Base-by-base conservation (phyloP, 495 filamentous ascomycete genomes). In the Talaromyces borbonicus region DNA sequence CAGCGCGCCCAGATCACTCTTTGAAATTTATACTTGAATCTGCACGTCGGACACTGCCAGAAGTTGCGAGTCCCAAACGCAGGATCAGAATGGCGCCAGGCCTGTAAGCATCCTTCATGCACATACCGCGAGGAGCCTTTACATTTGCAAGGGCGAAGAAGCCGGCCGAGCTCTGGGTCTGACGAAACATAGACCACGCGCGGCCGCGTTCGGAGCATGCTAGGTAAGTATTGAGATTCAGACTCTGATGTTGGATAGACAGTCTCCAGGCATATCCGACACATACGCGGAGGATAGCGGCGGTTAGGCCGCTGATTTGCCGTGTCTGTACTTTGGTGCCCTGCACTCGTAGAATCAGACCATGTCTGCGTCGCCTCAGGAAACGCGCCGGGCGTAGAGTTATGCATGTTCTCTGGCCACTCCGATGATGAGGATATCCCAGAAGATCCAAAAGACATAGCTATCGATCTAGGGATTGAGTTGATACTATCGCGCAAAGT, bases 71-170 rank as follows among this genome's bases (percentile, higher is more conserved):
- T 66, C 41, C 77, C 72, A 51, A 83, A 79, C 22, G 66, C 55
- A 5, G 84, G 84, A 56, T 89, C 80, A 8, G 83, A 71, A 41
- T 81, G 71, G 48, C 92, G 81, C 92, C 92, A 97, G 24, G 72
- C 65, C 57, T 90, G 81, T 15, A 98, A 71, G 60, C 92, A 98
- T n/a, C 80, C 85, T 59, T 95, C 86, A 61, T 98, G 92, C 26
- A 97, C 89, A 68, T 94, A 96, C 64, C 83, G 83, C 47, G 89
- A 85, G 11, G 83, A 85, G 44, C 92, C 92, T 65, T 85, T 90
- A 70, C 92, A 98, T 62, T 81, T 79, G 72, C 92, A 98, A 4
- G 92, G 92, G 22, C 85, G 82, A 39, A 98, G 73, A n/a, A 98
- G 69, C 4, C 87, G 82, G 30, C 87, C 89, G 26, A 76, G 67